These are phyloP conservation scores for Escovopsis weberi DNA, from an alignment of 2,329 filamentous ascomycete species.

Conservation along the genomic window DNA sequence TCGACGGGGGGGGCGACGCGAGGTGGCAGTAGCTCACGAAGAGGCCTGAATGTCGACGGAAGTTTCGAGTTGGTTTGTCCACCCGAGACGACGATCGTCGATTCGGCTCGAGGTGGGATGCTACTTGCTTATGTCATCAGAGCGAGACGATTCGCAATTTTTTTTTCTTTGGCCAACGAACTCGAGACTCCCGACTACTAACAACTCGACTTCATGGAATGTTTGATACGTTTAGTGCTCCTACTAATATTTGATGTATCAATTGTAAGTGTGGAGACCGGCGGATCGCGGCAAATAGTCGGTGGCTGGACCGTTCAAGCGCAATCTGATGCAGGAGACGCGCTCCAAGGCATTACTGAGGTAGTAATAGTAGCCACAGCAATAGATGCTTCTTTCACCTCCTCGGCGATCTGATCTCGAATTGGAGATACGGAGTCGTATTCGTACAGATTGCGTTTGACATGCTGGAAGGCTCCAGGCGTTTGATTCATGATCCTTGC, in stretches of 20 bases:
- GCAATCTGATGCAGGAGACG: too few species aligned
- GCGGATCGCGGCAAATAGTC: too few species aligned
- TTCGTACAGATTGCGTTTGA: background rate
- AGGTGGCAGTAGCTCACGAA: conserved; percentile 2
- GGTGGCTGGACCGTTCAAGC: too few species aligned
- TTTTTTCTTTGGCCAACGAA: background rate
- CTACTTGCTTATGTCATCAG: background rate
- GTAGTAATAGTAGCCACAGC: too few species aligned
- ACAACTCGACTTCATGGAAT: background rate
- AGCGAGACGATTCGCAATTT: background rate
- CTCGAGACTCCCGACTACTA: background rate
- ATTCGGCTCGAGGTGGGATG: background rate
- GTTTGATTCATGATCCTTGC: too few species aligned
- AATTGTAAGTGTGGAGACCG: too few species aligned
- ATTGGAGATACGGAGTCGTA: background rate
- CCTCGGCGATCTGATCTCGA: background rate
- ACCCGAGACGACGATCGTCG: too few species aligned
- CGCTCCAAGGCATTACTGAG: too few species aligned
- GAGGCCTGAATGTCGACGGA: background rate
- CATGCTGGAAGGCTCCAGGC: background rate
- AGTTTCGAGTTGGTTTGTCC: background rate
- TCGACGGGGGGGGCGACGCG: conserved; percentile 6
- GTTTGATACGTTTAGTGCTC: too few species aligned
- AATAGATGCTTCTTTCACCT: too few species aligned
- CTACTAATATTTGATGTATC: too few species aligned